Evolutionary conservation across 371 early-diverging fungal species (phyloP), one percentile per base, ranked within the genome.

Genomic region (Mortierella sp.): DNA sequence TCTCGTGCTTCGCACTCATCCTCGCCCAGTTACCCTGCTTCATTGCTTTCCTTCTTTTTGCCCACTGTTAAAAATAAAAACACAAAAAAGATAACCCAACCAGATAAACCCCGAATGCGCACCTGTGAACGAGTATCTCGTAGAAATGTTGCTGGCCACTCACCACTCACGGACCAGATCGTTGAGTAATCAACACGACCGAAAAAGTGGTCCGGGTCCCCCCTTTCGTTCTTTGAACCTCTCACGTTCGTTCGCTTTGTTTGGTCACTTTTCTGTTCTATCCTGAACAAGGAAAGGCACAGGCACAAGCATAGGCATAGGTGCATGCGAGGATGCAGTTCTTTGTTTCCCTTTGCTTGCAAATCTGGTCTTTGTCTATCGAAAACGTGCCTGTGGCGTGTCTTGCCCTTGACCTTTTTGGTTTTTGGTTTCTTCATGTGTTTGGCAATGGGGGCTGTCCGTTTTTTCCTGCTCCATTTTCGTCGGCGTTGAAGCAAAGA

Each of bases 121-220:
- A 40, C 43, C 6, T 40, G 43, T 40, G 6, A 6, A 40, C 24
- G 67, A n/a, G n/a, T 24, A n/a, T 6, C 9, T 21, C 40, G 37
- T 67, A 10, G 10, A 37, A 40, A 64, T 67, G 67, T 61, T 28
- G 34, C 21, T 57, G 28, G 26, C 57, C 53, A 1, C 50, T 4
- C 14, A 24, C 61, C 67, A 67, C 67, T 67, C 67, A 67, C 67
- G 67, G 67, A 40, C 40, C 67, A 67, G 40, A 67, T 6, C 40
- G 6, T 40, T 67, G 37, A 19, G 67, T 37, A 67, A 67, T 67
- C 64, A 37, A 8, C 40, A 31, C 40, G 19, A 6, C 5, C 5
- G 19, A 21, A 67, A 61, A 67, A 67, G 67, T 67, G 67, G 67
- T 67, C 67, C 67, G 67, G 67, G 67, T 67, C 67, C 67, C 64